Base-by-base conservation (phyloP, 495 filamentous ascomycete species). In the Penicillium pulvis region DNA sequence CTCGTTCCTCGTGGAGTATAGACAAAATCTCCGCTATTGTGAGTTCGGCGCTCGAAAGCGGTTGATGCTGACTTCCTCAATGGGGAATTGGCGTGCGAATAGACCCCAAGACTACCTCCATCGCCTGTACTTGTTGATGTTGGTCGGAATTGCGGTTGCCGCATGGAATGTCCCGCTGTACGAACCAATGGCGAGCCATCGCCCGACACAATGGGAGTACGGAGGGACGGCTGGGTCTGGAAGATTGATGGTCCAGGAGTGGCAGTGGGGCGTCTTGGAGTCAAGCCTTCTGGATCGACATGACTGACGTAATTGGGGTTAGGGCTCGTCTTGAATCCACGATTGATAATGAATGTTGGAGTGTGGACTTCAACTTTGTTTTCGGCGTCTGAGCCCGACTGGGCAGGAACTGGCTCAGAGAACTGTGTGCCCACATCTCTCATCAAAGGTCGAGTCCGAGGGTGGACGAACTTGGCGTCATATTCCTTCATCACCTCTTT, bases 401-500 rank as follows among this genome's bases (percentile, higher is more conserved):
- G 72, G 48, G 68, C 72, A 52, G 75, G 65, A 47, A 69, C 59
- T 51, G 65, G 55, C 57, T 73, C 65, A 0, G 82, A 79, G 43
- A 85, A 83, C 65, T 97, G 92, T 0, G 86, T 92, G 10, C 83
- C 89, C 6, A 94, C 92, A 68, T 98, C 91, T 59, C 94, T 85
- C 64, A 90, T 87, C 17, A 88, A 80, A 10, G 84, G 87, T 57
- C 93, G 88, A 9, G 95, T 83, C n/a, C 87, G 81, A 10, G 95
- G 94, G 68, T 95, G 91, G 2, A 98, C 94, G 60, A 85, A 96
- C 79, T 98, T 98, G 48, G 85, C 89, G 71, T 98, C 91, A 73
- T 98, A 98, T 75, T 98, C 94, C 68, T 91, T 86, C 76, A 97
- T 75, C 7, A 98, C 93, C 71, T 97, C 91, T 60, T 89, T 92